These are phyloP conservation scores for Ogataea sp. DNA, from an alignment of 805 yeast species.

Conservation along the genomic window DNA sequence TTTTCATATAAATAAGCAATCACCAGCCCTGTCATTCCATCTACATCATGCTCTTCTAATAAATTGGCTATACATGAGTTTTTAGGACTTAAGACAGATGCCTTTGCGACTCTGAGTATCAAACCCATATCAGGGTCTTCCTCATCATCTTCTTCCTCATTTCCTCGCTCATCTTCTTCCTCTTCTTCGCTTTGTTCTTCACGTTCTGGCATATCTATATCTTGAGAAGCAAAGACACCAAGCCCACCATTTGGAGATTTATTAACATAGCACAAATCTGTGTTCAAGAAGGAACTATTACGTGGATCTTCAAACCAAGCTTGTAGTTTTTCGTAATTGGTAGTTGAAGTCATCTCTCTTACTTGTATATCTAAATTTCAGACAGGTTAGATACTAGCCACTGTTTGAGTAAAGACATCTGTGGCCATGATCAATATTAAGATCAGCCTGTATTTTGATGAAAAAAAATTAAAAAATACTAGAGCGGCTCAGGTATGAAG, in stretches of 20 bases:
- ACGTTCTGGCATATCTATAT: conserved; percentile 24
- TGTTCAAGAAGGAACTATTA: conserved; percentile 48
- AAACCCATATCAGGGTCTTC: conserved; percentile 21
- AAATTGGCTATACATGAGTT: conserved; percentile 61
- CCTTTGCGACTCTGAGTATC: conserved; percentile 55
- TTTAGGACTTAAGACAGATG: conserved; percentile 46
- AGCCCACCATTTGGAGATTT: conserved; percentile 52
- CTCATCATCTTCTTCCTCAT: conserved; percentile 13
- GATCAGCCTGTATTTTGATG: too few relatives aligned
- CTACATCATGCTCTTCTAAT: conserved; percentile 47
- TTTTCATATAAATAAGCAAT: conserved; percentile 68
- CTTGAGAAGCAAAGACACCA: conserved; percentile 59
- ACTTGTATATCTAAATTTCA: too few relatives aligned
- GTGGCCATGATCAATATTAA: too few relatives aligned
- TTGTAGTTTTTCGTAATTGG: conserved; percentile 22
- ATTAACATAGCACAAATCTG: conserved; percentile 34
- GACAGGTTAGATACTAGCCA: too few relatives aligned
- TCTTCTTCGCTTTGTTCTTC: neutral
- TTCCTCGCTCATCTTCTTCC: neutral
- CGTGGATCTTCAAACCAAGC: conserved; percentile 43
- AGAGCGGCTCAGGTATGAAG: too few relatives aligned
- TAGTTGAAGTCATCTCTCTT: conserved; percentile 22
- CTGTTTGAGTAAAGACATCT: too few relatives aligned
- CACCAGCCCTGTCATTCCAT: conserved; percentile 61
- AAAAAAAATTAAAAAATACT: too few relatives aligned